Base-by-base conservation (phyloP, 805 yeast species). In the Metschnikowia borealis region DNA sequence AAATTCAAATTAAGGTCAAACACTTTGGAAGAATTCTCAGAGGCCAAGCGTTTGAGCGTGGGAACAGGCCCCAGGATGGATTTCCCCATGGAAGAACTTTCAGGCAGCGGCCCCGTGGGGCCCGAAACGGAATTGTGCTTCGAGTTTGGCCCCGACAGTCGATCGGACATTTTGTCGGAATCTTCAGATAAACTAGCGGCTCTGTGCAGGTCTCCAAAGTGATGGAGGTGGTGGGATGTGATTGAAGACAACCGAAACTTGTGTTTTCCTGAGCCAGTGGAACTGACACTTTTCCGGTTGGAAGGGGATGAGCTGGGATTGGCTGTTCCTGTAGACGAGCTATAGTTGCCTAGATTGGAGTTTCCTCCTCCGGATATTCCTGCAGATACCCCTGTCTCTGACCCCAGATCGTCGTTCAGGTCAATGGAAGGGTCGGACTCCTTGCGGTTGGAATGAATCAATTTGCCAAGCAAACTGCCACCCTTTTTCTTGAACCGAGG, bases 1-100 rank as follows among this genome's bases (percentile, higher is more conserved):
- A 78, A 60, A 53, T 78, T 75, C 50, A 79, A 70, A 47, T 80
- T 80, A 29, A 81, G 70, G 21, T 74, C 69, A 42, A 68, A 68
- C 6, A 58, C 55, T 35, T 54, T 54, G 11, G 55, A 51, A 15
- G 46, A 34, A 33, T 44, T 44, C 14, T 44, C 36, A 34, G 46
- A 44, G 4, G 46, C 46, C 23, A 44, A 35, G 21, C 40, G 33
- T 31, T 44, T 18, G 17, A 13, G 34, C 21, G 26, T 17, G 46
- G 38, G 18, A 11, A 38, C 26, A 42, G 18, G 6, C 34, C 38
- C 33, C 38, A 35, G n/a, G 6, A 14, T 5, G 20, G 17, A 29
- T 13, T 46, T 8, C 5, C 15, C 18, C 15, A 26, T 26, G 11
- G 29, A 26, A 11, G n/a, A 15, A 6, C 4, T n/a, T 8, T 33